phyloP scores from a whole-genome alignment of 495 filamentous ascomycete genomes.

The Tuber aestivum region DNA sequence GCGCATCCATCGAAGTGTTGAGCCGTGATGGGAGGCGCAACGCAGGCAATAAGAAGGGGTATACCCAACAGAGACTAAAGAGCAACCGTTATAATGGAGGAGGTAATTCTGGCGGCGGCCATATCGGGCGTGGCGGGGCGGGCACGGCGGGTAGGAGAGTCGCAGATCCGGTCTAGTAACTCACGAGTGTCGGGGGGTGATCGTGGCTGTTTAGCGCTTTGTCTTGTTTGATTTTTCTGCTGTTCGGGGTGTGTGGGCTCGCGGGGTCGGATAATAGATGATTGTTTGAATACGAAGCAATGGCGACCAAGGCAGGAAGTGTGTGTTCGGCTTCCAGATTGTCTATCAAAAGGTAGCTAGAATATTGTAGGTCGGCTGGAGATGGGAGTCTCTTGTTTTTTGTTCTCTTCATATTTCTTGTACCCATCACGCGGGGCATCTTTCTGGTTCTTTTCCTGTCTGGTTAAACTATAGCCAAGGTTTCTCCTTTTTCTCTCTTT shows the following conservation, averaged over 20 bases:
- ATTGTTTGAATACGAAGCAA: constrained; percentile 17
- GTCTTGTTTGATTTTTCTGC: not conserved
- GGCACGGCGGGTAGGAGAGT: constrained; percentile 20
- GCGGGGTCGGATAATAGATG: constrained; percentile 6
- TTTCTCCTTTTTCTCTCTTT: not conserved
- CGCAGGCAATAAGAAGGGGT: not conserved
- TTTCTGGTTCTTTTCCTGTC: constrained; percentile 10
- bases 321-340: not conserved
- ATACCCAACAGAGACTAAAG: constrained; percentile 1
- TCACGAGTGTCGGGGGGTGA: not conserved
- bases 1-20: constrained; percentile 24
- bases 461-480: constrained; percentile 7
- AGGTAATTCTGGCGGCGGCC: constrained; percentile 10
- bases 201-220: not conserved
- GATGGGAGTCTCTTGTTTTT: constrained; percentile 29
- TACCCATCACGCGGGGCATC: not conserved
- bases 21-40: constrained; percentile 22
- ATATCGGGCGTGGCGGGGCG: constrained; percentile 22
- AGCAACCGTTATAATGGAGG: constrained; percentile 8
- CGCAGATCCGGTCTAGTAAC: constrained; percentile 21
- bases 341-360: not conserved
- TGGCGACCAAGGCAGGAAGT: not conserved
- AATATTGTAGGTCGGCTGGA: constrained; percentile 12
- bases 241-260: constrained; percentile 8
- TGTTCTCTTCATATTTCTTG: not conserved